phyloP scores from a whole-genome alignment of 2,329 filamentous ascomycete species.

The Rhinocladiella mackenziei region DNA sequence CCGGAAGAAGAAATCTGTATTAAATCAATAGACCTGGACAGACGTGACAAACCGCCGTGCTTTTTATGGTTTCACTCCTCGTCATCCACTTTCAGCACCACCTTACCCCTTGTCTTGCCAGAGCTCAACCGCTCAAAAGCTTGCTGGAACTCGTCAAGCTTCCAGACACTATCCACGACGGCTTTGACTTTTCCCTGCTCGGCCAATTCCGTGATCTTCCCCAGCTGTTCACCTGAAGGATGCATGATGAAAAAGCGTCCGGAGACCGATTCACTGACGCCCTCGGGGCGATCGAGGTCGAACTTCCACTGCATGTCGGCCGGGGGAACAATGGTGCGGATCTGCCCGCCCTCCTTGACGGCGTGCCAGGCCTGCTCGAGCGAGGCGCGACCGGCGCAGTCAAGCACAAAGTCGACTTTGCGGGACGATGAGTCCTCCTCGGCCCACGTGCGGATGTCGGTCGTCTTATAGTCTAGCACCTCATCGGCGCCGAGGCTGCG shows the following conservation, averaged over 20 bases:
- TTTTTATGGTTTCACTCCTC: neutral
- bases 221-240: constrained; percentile 34
- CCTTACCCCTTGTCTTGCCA: constrained; percentile 44
- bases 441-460: constrained; percentile 36
- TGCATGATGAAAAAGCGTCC: constrained; percentile 44
- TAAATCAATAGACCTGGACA: no score
- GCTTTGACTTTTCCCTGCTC: constrained; percentile 37
- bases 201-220: constrained; percentile 38
- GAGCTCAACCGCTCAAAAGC: constrained; percentile 40
- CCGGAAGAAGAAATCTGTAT: no score
- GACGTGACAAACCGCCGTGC: no score
- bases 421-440: constrained; percentile 26
- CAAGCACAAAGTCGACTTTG: constrained; percentile 45
- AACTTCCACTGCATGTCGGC: constrained; percentile 34
- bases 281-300: constrained; percentile 26
- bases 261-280: constrained; percentile 30
- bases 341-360: constrained; percentile 36
- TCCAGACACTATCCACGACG: constrained; percentile 42
- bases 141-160: constrained; percentile 39
- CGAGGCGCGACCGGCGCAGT: constrained; percentile 42
- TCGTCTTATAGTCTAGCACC: constrained; percentile 41
- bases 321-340: constrained; percentile 42
- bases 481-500: constrained; percentile 40
- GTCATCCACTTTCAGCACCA: constrained; percentile 35
- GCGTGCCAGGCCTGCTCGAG: constrained; percentile 44